A percentile compares a stretch with the other conserved stretches of the same genome.
Conservation (phyloP, 2,329 filamentous ascomycete species). For the Lasiodiplodia citricola region DNA sequence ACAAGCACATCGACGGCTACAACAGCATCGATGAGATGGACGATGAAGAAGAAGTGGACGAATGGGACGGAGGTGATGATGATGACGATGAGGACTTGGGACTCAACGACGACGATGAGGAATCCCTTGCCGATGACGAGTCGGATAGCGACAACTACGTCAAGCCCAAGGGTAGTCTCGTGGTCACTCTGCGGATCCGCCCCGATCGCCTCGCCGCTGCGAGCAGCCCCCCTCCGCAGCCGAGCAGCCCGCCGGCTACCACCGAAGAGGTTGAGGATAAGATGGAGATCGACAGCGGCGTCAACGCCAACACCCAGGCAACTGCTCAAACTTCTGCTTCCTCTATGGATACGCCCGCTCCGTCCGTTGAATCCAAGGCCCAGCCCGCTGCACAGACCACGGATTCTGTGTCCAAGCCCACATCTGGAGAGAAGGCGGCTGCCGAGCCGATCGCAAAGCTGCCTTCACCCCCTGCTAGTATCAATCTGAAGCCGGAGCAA, state of each 20-base stretch:
- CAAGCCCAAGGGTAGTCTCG: conserved; percentile 18
- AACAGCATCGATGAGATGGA: conserved; percentile 68
- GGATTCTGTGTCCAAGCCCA: background rate
- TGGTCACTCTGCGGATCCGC: conserved; percentile 17
- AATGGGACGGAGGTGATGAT: conserved; percentile 77
- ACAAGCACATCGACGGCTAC: conserved; percentile 60
- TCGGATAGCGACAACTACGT: conserved; percentile 34
- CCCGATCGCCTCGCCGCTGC: conserved; percentile 14
- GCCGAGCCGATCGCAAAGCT: conserved; percentile 7
- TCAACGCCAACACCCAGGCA: background rate
- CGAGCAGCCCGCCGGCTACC: conserved; percentile 7
- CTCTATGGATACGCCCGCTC: background rate
- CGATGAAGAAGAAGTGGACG: conserved; percentile 70
- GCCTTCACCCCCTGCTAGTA: conserved; percentile 18
- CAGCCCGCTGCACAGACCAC: background rate
- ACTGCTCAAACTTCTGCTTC: background rate
- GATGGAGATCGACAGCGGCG: conserved; percentile 8
- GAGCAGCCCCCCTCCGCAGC: conserved; percentile 19
- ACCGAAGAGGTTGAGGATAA: background rate
- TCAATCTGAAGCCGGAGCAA: conserved; percentile 11
- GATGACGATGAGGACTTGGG: conserved; percentile 70
- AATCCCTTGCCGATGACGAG: conserved; percentile 48
- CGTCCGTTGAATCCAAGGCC: background rate
- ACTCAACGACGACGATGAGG: conserved; percentile 63
- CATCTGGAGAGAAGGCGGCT: background rate